These are phyloP conservation scores for Cytospora piceicola DNA, from an alignment of 2,329 filamentous ascomycete species.

Conservation along the genomic window DNA sequence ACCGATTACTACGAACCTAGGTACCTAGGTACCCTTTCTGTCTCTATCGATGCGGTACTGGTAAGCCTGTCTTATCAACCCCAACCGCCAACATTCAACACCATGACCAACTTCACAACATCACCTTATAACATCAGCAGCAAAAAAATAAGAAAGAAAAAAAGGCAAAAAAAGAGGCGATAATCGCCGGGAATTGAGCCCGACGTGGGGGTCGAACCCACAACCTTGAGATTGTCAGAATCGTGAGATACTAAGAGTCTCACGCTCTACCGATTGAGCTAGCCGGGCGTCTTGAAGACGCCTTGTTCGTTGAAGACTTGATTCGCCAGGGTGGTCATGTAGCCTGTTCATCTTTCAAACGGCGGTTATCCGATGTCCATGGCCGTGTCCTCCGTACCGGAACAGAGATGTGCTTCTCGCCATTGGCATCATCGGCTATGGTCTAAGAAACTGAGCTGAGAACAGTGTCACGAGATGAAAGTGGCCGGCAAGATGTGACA, in stretches of 20 bases:
- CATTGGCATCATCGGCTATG: background rate
- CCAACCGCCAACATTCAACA: too few relatives aligned
- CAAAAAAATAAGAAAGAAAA: background rate
- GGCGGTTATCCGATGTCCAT: background rate
- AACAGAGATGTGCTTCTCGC: background rate
- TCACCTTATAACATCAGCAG: background rate
- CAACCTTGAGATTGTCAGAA: constrained; percentile 26
- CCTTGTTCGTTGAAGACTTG: constrained; percentile 12
- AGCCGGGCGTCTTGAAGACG: constrained; percentile 49
- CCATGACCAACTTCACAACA: too few relatives aligned
- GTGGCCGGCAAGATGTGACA: background rate
- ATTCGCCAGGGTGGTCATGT: background rate
- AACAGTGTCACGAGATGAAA: background rate
- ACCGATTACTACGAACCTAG: too few relatives aligned
- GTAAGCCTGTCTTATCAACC: too few relatives aligned
- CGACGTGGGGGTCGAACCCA: constrained; percentile 36
- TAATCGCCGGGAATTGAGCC: constrained; percentile 35
- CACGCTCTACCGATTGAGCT: constrained; percentile 75
- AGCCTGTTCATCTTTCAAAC: background rate
- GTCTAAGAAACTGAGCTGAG: background rate
- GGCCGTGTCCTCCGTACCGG: too few relatives aligned
- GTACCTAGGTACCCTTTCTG: too few relatives aligned
- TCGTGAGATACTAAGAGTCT: constrained; percentile 59
- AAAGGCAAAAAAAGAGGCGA: constrained; percentile 17
- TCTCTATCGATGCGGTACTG: too few relatives aligned